Base-by-base conservation (phyloP, 1,139 yeast species). In the Zygosaccharomyces pseudobailii region DNA sequence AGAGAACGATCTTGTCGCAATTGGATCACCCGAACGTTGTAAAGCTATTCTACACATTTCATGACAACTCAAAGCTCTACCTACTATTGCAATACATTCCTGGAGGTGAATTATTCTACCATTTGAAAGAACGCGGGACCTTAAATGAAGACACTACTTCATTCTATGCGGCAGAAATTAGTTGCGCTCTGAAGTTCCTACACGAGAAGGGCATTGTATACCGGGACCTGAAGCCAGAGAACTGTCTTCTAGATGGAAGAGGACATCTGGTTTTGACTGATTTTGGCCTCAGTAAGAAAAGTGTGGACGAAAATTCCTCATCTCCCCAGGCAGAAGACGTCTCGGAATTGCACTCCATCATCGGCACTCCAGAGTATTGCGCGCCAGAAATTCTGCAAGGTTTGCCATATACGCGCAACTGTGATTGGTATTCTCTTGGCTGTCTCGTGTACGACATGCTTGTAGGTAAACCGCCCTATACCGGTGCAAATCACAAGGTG, bases 401-500 rank as follows among this genome's bases (percentile, higher is more conserved):
- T 23, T 80, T 84, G 53, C 82, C 84, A n/a, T 92, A 92, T 63
- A 92, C 89, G 55, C 83, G 78, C 54, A 76, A 82, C 7, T 96
- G 94, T 8, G 98, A 92, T 64, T 92, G 97, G 95, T 92, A 97
- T 95, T 88, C 97, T 0, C 72, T 92, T 27, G 97, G 98, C 0
- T 88, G 96, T 55, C 87, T 92, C 6, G 77, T 88, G 27, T 88
- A 73, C 64, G 97, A 92, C 66, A 75, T 92, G 71, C 71, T 92
- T 36, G 86, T 95, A 0, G 97, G 98, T 0, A 77, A 84, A 41
- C 97, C 98, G 1, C 98, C 98, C 2, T 90, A 88, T 65, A 87
- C 95, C 0, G 98, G 97, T 2, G 84, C 80, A 53, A 88, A 86
- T 61, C 87, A 87, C 62, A 87, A 87, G 63, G 79, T 80, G 47